Conservation (phyloP, 2,329 filamentous ascomycete genomes). For the Neospermospora avenae region DNA sequence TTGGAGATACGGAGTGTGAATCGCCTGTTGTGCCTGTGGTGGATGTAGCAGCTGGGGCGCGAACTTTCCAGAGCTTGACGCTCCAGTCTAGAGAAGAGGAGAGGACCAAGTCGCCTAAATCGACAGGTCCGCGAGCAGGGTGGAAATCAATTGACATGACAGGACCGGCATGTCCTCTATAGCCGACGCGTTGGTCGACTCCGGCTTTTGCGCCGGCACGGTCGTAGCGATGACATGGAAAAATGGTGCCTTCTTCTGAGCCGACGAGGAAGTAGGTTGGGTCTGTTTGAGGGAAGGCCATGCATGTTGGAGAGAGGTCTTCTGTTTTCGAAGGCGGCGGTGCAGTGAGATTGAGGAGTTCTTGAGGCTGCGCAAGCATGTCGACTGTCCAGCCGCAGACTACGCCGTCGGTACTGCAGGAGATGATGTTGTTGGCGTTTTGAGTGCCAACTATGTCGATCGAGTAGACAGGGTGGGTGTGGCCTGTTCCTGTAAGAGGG, state of each 20-base stretch:
- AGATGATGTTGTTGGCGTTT: constrained; percentile 98
- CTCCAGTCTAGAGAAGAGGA: constrained; percentile 96
- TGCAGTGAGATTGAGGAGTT: constrained; percentile 82
- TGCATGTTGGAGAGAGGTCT: constrained; percentile 89
- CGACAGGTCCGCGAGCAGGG: constrained; percentile 84
- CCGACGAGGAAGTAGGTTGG: constrained; percentile 97
- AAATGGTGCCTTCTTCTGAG: constrained; percentile 94
- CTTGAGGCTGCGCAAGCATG: constrained; percentile 95
- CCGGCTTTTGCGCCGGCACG: constrained; percentile 95
- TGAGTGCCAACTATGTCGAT: constrained; percentile 96
- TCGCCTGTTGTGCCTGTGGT: constrained; percentile 48
- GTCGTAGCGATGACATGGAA: constrained; percentile 95
- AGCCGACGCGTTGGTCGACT: constrained; percentile 83
- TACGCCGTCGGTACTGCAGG: constrained; percentile 92
- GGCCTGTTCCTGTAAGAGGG: constrained; percentile 87
- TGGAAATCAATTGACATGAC: constrained; percentile 98
- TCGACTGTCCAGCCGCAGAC: constrained; percentile 98
- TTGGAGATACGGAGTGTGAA: constrained; percentile 59
- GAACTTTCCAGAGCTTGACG: constrained; percentile 94
- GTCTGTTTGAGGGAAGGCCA: constrained; percentile 91
- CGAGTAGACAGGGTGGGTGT: constrained; percentile 95
- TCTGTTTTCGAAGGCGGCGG: constrained; percentile 87
- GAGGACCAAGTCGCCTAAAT: constrained; percentile 89
- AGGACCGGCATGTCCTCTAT: constrained; percentile 86
- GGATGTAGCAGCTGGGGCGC: constrained; percentile 70